A percentile compares a stretch with the other conserved stretches of the same genome.
phyloP scores from a whole-genome alignment of 306 rosid species.

The Benincasa hispida region DNA sequence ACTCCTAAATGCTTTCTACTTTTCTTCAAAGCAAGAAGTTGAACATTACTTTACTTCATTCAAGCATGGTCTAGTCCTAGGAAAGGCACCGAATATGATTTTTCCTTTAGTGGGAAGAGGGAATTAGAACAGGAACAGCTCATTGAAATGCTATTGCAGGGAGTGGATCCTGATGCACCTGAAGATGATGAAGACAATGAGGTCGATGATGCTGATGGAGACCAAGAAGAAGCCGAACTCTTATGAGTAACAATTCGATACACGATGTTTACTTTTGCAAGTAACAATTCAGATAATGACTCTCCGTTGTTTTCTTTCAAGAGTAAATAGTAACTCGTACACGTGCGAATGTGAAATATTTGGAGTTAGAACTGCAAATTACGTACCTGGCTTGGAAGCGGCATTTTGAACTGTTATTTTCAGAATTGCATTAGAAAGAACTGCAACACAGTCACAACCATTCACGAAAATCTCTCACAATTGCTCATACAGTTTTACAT shows the following conservation, averaged over 20 bases:
- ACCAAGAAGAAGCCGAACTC: constrained; percentile 90
- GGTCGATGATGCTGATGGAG: constrained; percentile 89
- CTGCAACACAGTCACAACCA: background rate
- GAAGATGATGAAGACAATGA: constrained; percentile 98
- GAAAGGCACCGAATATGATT: background rate
- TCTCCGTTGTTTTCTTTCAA: background rate
- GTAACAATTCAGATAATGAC: background rate
- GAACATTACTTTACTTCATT: constrained; percentile 6
- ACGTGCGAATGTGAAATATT: background rate
- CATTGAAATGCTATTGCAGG: constrained; percentile 2
- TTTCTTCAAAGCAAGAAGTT: background rate
- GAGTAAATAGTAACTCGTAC: constrained; percentile 3
- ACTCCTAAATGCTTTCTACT: background rate
- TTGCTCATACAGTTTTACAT: background rate
- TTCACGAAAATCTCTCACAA: background rate
- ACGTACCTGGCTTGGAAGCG: background rate
- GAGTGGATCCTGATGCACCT: constrained; percentile 88
- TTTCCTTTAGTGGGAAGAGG: background rate
- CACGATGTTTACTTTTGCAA: background rate
- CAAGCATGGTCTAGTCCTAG: background rate
- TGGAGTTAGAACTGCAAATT: background rate
- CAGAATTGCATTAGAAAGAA: background rate
- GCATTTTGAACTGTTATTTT: background rate
- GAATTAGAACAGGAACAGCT: background rate
- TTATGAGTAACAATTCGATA: constrained; percentile 23